Percentiles rank a stretch among this genome's conserved stretches.
Evolutionary conservation across 1,284 basidiomycete species (phyloP).

Genomic region (Boletus holoroseus): DNA sequence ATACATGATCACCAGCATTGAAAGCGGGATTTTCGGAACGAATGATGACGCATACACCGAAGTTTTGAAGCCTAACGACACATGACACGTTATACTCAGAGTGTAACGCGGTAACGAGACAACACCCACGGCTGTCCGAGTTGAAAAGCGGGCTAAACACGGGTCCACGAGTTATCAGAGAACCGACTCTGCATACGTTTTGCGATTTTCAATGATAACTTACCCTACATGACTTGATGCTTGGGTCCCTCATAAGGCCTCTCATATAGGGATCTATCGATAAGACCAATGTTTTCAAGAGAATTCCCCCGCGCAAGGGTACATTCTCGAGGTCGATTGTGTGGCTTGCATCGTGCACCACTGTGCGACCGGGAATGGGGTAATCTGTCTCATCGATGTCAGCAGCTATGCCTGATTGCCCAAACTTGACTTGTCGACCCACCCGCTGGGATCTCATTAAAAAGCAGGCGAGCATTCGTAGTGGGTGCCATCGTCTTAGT

Average conservation of each 20-base stretch:
- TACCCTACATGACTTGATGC: constrained; percentile 13
- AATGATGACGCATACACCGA: constrained; percentile 29
- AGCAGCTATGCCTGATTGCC: background rate
- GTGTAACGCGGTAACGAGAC: background rate
- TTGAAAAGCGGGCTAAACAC: constrained; percentile 10
- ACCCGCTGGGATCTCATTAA: constrained; percentile 23
- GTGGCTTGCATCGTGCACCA: constrained; percentile 29
- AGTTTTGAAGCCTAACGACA: constrained; percentile 10
- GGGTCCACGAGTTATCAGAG: background rate
- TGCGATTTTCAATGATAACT: background rate
- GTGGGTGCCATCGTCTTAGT: constrained; percentile 11
- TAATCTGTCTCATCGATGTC: constrained; percentile 22
- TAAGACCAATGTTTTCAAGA: constrained; percentile 36
- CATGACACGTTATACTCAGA: background rate
- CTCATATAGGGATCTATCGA: constrained; percentile 40
- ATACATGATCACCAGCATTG: constrained; percentile 20
- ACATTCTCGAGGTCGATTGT: constrained; percentile 39
- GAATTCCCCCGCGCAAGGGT: constrained; percentile 36
- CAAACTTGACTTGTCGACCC: background rate
- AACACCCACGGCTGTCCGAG: constrained; percentile 16
- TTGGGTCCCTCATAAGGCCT: constrained; percentile 28
- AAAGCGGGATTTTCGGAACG: constrained; percentile 30
- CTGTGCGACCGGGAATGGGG: constrained; percentile 31
- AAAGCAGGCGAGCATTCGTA: constrained; percentile 18
- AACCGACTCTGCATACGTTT: background rate